Conservation (phyloP, 2,329 filamentous ascomycete genomes). For the Passalora sequoiae region DNA sequence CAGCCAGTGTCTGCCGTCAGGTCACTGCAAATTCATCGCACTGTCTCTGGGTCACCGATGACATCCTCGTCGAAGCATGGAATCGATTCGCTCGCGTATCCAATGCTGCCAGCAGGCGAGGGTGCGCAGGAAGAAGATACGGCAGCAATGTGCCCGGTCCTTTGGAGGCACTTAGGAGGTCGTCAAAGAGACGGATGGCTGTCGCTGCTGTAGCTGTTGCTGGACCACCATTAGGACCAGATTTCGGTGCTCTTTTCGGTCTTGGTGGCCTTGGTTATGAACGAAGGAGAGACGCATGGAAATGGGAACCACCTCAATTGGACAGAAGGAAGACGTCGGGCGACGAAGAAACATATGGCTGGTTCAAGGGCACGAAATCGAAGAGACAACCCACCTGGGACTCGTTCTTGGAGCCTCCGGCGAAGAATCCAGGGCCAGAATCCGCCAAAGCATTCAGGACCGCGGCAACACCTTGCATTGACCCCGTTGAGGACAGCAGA, state of each 20-base stretch:
- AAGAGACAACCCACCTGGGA: constrained; percentile 12
- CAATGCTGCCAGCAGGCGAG: constrained; percentile 23
- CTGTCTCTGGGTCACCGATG: constrained; percentile 58
- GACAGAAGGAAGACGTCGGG: constrained; percentile 4
- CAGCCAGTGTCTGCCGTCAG: constrained; percentile 14
- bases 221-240: constrained; percentile 16
- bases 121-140: constrained; percentile 40
- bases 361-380: constrained; percentile 11
- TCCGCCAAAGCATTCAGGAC: too few species aligned
- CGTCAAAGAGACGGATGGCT: constrained; percentile 53
- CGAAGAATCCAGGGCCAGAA: too few species aligned
- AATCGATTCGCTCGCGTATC: constrained; percentile 45
- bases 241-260: constrained; percentile 31
- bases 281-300: constrained; percentile 16
- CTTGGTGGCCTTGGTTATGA: constrained; percentile 15
- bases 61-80: constrained; percentile 49
- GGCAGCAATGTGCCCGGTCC: constrained; percentile 59
- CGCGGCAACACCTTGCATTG: too few species aligned
- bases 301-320: constrained; percentile 23
- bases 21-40: constrained; percentile 26
- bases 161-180: constrained; percentile 55
- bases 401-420: constrained; percentile 8
- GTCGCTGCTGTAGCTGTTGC: constrained; percentile 15
- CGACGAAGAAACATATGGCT: constrained; percentile 18
- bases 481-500: constrained; percentile 18